Base-by-base conservation (phyloP, 1,284 basidiomycete species). In the Leccinum discolor region DNA sequence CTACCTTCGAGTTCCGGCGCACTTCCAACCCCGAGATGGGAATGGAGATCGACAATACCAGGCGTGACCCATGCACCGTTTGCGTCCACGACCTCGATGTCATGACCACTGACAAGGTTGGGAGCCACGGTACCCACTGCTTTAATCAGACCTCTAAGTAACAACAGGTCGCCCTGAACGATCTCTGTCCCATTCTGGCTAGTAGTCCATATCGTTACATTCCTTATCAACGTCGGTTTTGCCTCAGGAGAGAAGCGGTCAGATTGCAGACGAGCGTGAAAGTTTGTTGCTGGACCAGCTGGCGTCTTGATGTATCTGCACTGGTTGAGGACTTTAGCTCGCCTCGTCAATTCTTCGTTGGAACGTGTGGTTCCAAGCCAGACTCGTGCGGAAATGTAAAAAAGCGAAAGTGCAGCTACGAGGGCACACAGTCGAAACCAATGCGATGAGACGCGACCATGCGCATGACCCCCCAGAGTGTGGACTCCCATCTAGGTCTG, bases 151-250 rank as follows among this genome's bases (percentile, higher is more conserved):
- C 87, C 88, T 59, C 80, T 79, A 65, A 86, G 81, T n/a, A 89
- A 71, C 23, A 86, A 70, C 2, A 89, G 69, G 69, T 88, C 85
- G 0, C 86, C 88, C 52, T 82, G 74, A 10, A 92, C 74, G n/a
- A 92, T 80, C 73, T 93, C 86, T 1, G 81, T 82, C 1, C 88
- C 89, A 59, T 86, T 83, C 16, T 84, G 71, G 42, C 81, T 83
- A 3, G 92, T 91, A 0, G 92, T 94, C 90, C 92, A 93, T 35
- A 96, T 82, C 4, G 85, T 91, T 4, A 86, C 93, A 72, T 94
- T 93, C 72, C 80, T 82, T 68, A 95, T 84, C 65, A 90, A 79
- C 2, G 85, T 82, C 5, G 89, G 79, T 5, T 79, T 79, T 0
- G 90, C 89, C 1, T 86, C 87, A 1, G 79, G 73, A 7, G 86